These are phyloP conservation scores for Fusarium pseudonygamai DNA, from an alignment of 2,329 filamentous ascomycete genomes.

Conservation along the genomic window DNA sequence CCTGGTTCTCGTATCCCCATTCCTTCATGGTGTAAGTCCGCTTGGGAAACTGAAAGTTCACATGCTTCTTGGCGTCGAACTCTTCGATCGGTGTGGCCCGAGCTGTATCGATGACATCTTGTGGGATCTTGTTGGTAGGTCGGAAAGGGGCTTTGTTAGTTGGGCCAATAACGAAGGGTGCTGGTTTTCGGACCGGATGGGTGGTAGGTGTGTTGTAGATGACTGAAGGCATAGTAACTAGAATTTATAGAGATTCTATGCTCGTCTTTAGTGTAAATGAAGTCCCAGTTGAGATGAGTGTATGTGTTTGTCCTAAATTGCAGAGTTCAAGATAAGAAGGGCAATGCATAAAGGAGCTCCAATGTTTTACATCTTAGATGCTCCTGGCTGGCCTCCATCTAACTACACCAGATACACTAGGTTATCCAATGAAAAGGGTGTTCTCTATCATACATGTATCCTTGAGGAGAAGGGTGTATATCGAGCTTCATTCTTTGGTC, in stretches of 20 bases:
- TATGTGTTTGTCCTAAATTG: background rate
- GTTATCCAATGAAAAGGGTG: background rate
- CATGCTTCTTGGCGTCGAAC: constrained; percentile 66
- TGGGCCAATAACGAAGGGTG: constrained; percentile 44
- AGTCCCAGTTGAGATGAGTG: background rate
- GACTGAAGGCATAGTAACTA: constrained; percentile 3
- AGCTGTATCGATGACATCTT: constrained; percentile 13
- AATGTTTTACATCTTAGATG: background rate
- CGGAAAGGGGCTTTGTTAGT: constrained; percentile 43
- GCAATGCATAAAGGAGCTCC: background rate
- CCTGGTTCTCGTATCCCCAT: constrained; percentile 64
- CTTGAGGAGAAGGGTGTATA: background rate
- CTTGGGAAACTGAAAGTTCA: constrained; percentile 60
- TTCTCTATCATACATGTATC: background rate
- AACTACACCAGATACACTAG: background rate
- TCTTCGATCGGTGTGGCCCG: background rate
- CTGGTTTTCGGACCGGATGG: constrained; percentile 18
- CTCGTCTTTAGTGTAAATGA: background rate
- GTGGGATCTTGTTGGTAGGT: constrained; percentile 31
- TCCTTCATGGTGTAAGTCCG: constrained; percentile 69
- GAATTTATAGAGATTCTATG: background rate
- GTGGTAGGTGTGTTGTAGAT: background rate
- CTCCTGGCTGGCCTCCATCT: no score
- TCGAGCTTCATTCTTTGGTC: background rate
- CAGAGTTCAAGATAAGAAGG: background rate